A percentile compares a stretch with the other conserved stretches of the same genome.
These are phyloP conservation scores for Fonsecaea erecta DNA, from an alignment of 2,329 filamentous ascomycete genomes.

Conservation along the genomic window DNA sequence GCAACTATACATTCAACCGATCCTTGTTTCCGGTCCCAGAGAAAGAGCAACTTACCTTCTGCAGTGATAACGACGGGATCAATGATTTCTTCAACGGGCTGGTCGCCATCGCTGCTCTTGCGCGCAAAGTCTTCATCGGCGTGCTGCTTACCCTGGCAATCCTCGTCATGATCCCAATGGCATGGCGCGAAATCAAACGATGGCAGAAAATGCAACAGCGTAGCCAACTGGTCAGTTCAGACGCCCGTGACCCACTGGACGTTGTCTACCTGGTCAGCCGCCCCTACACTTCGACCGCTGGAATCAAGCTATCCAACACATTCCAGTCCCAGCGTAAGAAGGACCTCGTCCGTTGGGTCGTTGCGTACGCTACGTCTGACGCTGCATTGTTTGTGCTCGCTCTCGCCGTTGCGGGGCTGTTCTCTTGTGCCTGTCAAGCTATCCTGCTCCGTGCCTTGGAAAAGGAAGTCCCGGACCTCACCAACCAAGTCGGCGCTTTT, in stretches of 20 bases:
- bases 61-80: slow-evolving; percentile 81
- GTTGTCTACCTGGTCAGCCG: slow-evolving; percentile 85
- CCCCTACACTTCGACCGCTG: slow-evolving; percentile 73
- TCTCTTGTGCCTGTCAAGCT: slow-evolving; percentile 81
- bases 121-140: slow-evolving; percentile 76
- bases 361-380: slow-evolving; percentile 84
- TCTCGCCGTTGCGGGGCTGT: slow-evolving; percentile 78
- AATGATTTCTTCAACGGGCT: slow-evolving; percentile 80
- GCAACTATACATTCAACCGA: slow-evolving; percentile 76
- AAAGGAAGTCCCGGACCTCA: slow-evolving; percentile 75
- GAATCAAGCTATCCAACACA: slow-evolving; percentile 62
- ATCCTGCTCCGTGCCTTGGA: slow-evolving; percentile 75
- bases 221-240: slow-evolving; percentile 66
- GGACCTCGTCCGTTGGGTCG: slow-evolving; percentile 77
- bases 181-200: slow-evolving; percentile 75
- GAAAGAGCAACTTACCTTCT: slow-evolving; percentile 84
- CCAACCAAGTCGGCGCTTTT: slow-evolving; percentile 75
- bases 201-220: slow-evolving; percentile 75
- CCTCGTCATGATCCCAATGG: slow-evolving; percentile 76
- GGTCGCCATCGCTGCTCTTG: slow-evolving; percentile 67
- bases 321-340: slow-evolving; percentile 69
- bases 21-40: slow-evolving; percentile 79
- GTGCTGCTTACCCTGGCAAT: slow-evolving; percentile 73
- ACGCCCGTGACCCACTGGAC: slow-evolving; percentile 80
- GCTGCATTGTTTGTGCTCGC: slow-evolving; percentile 85